Evolutionary conservation across 1,284 basidiomycete species (phyloP).

Genomic region (Apiotrichum siamense): DNA sequence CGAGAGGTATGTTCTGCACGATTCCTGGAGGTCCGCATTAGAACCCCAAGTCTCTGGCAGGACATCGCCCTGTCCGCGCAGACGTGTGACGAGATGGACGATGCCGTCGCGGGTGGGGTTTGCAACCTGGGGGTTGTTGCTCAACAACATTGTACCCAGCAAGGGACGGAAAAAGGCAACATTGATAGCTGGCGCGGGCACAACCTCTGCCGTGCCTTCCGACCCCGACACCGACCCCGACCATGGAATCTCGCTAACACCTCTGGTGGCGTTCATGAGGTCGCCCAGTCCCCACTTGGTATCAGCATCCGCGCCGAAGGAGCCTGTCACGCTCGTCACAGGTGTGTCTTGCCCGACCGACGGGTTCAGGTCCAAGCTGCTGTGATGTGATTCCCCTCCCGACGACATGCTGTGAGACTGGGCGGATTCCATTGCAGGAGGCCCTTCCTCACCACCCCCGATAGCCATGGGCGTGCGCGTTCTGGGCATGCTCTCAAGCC

Average conservation of each 20-base stretch:
- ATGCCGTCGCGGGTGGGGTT: conserved; percentile 69
- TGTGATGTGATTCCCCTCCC: neutral
- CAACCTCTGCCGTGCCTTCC: conserved; percentile 1
- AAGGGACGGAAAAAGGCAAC: conserved; percentile 87
- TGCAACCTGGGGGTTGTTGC: conserved; percentile 66
- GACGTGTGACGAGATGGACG: conserved; percentile 63
- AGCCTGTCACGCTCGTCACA: conserved; percentile 1
- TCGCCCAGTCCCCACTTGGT: neutral
- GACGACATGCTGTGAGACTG: neutral
- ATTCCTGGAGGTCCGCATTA: conserved; percentile 18
- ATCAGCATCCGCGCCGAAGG: neutral
- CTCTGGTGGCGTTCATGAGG: neutral
- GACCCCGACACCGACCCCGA: neutral
- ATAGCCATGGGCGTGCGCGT: conserved; percentile 2
- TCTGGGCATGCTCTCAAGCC: conserved; percentile 2
- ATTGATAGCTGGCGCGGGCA: conserved; percentile 55
- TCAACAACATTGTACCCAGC: conserved; percentile 79
- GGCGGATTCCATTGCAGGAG: too few species aligned
- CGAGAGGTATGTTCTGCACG: conserved; percentile 33
- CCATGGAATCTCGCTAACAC: neutral
- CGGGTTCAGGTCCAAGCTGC: neutral
- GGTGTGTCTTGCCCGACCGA: conserved; percentile 5
- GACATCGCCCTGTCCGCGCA: conserved; percentile 31
- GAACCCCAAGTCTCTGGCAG: conserved; percentile 37
- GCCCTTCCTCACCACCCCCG: neutral